These are phyloP conservation scores for Rossbeevera mucosa DNA, from an alignment of 768 basidiomycete species.

Conservation along the genomic window DNA sequence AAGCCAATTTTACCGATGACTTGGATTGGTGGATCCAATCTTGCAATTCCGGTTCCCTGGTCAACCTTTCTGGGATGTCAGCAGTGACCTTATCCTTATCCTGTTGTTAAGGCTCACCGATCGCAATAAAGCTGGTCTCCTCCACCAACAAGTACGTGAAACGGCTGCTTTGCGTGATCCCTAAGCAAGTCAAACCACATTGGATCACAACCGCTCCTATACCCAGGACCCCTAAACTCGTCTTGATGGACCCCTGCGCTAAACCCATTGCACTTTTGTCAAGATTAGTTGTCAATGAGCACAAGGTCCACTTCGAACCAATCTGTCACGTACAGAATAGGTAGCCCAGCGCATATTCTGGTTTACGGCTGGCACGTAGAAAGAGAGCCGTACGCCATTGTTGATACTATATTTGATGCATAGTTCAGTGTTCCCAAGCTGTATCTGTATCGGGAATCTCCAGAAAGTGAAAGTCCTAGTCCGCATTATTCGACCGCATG, in stretches of 20 bases:
- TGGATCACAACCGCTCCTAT: slow-evolving; percentile 78
- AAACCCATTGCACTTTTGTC: slow-evolving; percentile 75
- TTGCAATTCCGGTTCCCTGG: slow-evolving; percentile 84
- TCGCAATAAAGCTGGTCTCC: slow-evolving; percentile 93
- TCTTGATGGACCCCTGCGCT: slow-evolving; percentile 86
- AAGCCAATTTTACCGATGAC: slow-evolving; percentile 52
- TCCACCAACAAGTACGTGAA: slow-evolving; percentile 90
- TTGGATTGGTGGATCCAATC: slow-evolving; percentile 71
- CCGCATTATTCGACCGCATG: neutral
- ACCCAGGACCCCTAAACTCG: slow-evolving; percentile 79
- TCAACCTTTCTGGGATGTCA: slow-evolving; percentile 45
- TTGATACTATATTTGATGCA: slow-evolving; percentile 79
- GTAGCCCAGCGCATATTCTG: slow-evolving; percentile 92
- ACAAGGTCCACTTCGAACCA: neutral
- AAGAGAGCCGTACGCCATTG: slow-evolving; percentile 67
- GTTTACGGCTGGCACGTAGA: slow-evolving; percentile 73
- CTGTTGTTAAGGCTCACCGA: slow-evolving; percentile 39
- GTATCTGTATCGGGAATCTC: slow-evolving; percentile 85
- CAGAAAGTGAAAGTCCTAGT: slow-evolving; percentile 87
- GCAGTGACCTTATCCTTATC: neutral
- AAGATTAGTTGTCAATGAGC: neutral
- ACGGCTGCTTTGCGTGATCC: slow-evolving; percentile 74
- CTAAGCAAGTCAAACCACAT: slow-evolving; percentile 91
- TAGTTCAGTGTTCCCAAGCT: slow-evolving; percentile 68
- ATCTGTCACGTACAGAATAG: slow-evolving; percentile 58